Evolutionary conservation across 768 basidiomycete genomes (phyloP), one percentile per base, ranked within the genome.

Genomic region (Tremella yokohamensis): DNA sequence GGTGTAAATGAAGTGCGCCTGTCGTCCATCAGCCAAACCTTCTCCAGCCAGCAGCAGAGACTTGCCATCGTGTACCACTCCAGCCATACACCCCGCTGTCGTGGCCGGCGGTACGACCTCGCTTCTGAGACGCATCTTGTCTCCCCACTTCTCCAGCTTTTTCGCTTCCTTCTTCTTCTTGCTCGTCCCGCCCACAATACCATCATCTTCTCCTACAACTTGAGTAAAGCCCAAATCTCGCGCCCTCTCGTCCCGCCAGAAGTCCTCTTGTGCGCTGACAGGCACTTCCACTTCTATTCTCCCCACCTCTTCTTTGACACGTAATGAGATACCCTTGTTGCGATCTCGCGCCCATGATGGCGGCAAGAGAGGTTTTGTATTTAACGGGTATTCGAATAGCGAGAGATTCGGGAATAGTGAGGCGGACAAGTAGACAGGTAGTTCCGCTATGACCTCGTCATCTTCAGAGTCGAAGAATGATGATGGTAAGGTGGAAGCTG

Each of bases 1-100:
- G 77, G 48, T 78, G 77, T 15, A 78, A 60, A 42, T 78, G 74
- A 3, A 78, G 62, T 3, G 75, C 76, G 42, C 75, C 77, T 78
- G 34, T 7, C 15, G 26, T 8, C 4, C 11, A 34, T 34, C 4
- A 19, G 37, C 38, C 18, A 48, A 2, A 47, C 24, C 20, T 1
- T 38, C 48, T 42, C 15, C 20, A 15, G 44, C 19, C 25, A 34
- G 1, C 8, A 1, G 15, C 4, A 11, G 4, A 8, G 11, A 67
- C 72, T 57, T 34, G 75, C 76, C 72, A 44, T 76, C 74, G 8
- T 68, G 67, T 11, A 77, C 68, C 12, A 74, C 53, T 6, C 76
- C 77, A 8, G 69, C 64, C 62, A 75, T 74, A 45, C 77, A 78
- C 0, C 71, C 72, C 4, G 42, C n/a, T 16, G n/a, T 45, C 29